Evolutionary conservation across 2,329 filamentous ascomycete species (phyloP).

Genomic region (Fusarium falciforme): DNA sequence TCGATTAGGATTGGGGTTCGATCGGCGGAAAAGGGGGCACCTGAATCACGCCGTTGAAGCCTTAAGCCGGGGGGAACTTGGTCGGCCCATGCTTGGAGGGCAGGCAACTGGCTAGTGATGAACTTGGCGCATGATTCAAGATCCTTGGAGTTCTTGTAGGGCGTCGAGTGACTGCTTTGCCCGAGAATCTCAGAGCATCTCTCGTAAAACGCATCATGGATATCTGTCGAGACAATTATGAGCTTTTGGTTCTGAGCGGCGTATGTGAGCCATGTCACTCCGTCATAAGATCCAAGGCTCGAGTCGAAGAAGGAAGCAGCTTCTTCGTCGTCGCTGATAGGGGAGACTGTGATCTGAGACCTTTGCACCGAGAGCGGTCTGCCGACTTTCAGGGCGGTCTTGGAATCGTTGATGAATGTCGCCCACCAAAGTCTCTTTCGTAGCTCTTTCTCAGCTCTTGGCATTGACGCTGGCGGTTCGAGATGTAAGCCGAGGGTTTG

Average conservation of each 20-base stretch:
- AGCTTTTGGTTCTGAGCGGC: conserved; percentile 30
- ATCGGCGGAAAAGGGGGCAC: conserved; percentile 50
- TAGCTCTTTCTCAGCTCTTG: conserved; percentile 51
- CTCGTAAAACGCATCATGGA: conserved; percentile 48
- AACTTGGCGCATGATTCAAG: conserved; percentile 34
- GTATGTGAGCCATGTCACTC: conserved; percentile 42
- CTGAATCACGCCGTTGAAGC: conserved; percentile 45
- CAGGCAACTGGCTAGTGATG: conserved; percentile 41
- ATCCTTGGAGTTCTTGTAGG: conserved; percentile 27
- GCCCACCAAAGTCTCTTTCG: conserved; percentile 65
- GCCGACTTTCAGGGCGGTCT: conserved; percentile 58
- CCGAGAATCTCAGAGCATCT: conserved; percentile 27
- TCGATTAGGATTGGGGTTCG: conserved; percentile 37
- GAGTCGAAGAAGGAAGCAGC: conserved; percentile 27
- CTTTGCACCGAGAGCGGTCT: conserved; percentile 54
- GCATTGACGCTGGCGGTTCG: neutral
- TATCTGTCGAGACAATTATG: conserved; percentile 27
- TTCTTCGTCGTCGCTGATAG: conserved; percentile 46
- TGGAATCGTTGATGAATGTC: conserved; percentile 61
- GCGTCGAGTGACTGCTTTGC: neutral
- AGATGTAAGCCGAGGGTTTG: neutral
- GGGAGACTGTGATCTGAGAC: conserved; percentile 48
- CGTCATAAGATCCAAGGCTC: conserved; percentile 23
- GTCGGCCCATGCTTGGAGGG: conserved; percentile 39
- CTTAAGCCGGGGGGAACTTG: conserved; percentile 52